Base-by-base conservation (phyloP, 345 rosid species). In the Lepidium africanum region DNA sequence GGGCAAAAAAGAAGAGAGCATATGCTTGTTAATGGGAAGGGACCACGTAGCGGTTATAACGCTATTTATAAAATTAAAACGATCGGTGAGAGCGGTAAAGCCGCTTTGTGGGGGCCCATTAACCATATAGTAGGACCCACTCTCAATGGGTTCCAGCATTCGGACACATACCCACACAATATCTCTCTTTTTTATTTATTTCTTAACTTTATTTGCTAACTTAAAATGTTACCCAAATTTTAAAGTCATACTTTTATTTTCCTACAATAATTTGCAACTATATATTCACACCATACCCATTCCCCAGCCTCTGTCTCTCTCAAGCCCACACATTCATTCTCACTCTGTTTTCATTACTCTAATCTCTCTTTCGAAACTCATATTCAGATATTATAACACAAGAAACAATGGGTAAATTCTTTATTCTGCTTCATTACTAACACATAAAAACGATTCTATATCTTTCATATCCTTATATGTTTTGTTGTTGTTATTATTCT, bases 121-220 rank as follows among this genome's bases (percentile, higher is more conserved):
- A 63, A 63, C 69, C 49, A 71, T 71, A 21, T 25, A 25, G 27
- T 56, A 2, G 59, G 67, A 14, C 72, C 72, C 70, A 42, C 73
- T 3, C 56, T 50, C 68, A 23, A 66, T 73, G 73, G 73, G 68
- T 73, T 73, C 77, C 77, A 73, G 68, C 77, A 63, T 66, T 73
- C 71, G 33, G 47, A 58, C 47, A 66, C 58, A 49, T 30, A 30
- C 33, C 33, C 63, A 64, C 68, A 25, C 67, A 74, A 54, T 53
- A 54, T 74, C 73, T 60, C n/a, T 21, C 23, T 21, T 21, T 27
- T 65, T 40, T 64, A 17, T 40, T 54, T 59, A 36, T 58, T 65
- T 27, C 58, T 40, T 64, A 17, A 0, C n/a, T 40, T 54, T 59
- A 36, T 58, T 65, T 21, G 65, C 51, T 19, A 65, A 39, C 53